Conservation (phyloP, 805 yeast genomes). For the Lipomyces mesembrius region DNA sequence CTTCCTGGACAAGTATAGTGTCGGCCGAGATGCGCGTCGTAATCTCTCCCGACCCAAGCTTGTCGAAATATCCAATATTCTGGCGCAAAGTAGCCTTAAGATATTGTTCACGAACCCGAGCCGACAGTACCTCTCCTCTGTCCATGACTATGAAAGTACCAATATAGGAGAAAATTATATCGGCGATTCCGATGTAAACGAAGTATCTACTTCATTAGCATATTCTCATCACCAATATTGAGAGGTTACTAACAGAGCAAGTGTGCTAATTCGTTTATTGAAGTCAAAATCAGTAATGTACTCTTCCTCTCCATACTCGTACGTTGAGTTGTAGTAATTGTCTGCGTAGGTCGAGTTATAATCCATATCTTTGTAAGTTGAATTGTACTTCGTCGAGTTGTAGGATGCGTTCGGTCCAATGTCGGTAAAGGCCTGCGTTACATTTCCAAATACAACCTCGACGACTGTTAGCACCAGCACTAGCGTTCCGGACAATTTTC, state of each 20-base stretch:
- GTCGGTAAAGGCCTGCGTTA: slow-evolving; percentile 47
- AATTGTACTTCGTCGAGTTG: neutral
- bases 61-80: slow-evolving; percentile 51
- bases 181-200: slow-evolving; percentile 49
- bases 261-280: slow-evolving; percentile 15
- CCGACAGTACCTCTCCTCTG: slow-evolving; percentile 50
- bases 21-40: slow-evolving; percentile 51
- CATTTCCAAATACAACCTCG: slow-evolving; percentile 46
- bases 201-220: slow-evolving; percentile 40
- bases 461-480: slow-evolving; percentile 5
- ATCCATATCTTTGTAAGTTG: slow-evolving; percentile 11
- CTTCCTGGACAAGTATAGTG: slow-evolving; percentile 50
- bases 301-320: neutral
- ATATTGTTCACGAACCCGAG: slow-evolving; percentile 48
- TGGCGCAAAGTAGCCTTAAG: slow-evolving; percentile 48
- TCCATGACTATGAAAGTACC: slow-evolving; percentile 47
- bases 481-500: neutral
- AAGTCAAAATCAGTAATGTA: slow-evolving; percentile 17
- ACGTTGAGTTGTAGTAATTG: neutral
- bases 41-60: slow-evolving; percentile 51
- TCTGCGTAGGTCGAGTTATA: slow-evolving; percentile 1
- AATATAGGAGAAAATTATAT: slow-evolving; percentile 37
- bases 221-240: neutral
- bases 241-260: slow-evolving; percentile 10
- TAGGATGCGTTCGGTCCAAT: slow-evolving; percentile 44